These are phyloP conservation scores for Tetrahymena borealis DNA, from an alignment of 73 alveolate species.

Conservation along the genomic window DNA sequence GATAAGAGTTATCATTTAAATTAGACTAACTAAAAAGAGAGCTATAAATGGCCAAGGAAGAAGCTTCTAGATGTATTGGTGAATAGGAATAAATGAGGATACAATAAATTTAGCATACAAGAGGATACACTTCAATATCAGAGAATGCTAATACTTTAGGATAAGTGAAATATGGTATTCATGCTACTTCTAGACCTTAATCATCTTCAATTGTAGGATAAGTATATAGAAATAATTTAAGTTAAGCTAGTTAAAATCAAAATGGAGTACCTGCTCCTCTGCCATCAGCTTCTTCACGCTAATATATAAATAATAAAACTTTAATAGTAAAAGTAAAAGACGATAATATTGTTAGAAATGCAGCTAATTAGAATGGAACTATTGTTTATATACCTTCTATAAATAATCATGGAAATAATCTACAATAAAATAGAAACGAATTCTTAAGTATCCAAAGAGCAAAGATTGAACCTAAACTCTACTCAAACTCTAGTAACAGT, in stretches of 20 bases:
- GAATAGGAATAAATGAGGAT: neutral
- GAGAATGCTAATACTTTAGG: neutral
- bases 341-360: neutral
- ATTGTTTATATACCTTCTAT: neutral
- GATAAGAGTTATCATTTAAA: neutral
- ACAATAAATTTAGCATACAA: neutral
- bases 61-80: neutral
- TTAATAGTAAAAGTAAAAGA: neutral
- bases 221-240: neutral
- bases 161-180: too few relatives aligned
- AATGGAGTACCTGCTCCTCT: neutral
- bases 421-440: neutral
- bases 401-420: neutral
- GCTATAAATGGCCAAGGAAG: neutral
- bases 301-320: neutral
- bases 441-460: neutral
- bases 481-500: neutral
- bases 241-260: neutral
- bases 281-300: neutral
- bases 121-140: neutral
- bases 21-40: neutral
- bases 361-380: neutral
- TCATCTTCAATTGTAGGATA: neutral
- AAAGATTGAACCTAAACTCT: neutral
- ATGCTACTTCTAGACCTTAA: neutral